Evolutionary conservation across 345 rosid genomes (phyloP).

Genomic region (Citrus inodora): DNA sequence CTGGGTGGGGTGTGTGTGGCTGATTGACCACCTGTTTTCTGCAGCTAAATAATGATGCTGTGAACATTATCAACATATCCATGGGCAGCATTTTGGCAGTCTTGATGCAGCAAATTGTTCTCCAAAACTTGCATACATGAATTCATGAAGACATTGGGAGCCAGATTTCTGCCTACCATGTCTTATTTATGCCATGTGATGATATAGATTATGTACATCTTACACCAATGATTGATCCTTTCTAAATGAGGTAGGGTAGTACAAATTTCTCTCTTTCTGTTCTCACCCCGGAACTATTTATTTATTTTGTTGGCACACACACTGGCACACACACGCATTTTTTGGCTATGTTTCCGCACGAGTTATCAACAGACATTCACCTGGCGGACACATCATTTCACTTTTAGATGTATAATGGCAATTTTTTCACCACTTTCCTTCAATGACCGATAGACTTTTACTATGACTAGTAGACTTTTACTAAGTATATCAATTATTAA

Average conservation of each 20-base stretch:
- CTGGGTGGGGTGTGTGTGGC: background rate
- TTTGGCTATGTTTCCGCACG: background rate
- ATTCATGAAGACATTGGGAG: background rate
- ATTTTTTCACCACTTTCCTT: background rate
- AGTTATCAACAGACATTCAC: background rate
- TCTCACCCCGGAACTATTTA: background rate
- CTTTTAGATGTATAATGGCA: background rate
- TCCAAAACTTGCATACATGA: slow-evolving; percentile 28
- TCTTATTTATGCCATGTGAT: background rate
- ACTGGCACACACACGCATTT: background rate
- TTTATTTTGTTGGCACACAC: background rate
- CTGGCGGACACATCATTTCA: no score
- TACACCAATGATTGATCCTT: background rate
- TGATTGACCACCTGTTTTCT: slow-evolving; percentile 13
- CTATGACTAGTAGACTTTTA: background rate
- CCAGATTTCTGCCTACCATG: background rate
- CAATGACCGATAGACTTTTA: no score
- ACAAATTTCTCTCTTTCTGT: background rate
- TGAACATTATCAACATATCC: slow-evolving; percentile 84
- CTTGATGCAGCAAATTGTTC: slow-evolving; percentile 59
- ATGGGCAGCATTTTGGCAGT: slow-evolving; percentile 84
- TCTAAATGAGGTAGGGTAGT: background rate
- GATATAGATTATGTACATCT: background rate
- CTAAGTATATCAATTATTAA: background rate
- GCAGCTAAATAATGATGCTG: slow-evolving; percentile 95